Conservation (phyloP, 495 filamentous ascomycete species). For the Penicillium fimorum region DNA sequence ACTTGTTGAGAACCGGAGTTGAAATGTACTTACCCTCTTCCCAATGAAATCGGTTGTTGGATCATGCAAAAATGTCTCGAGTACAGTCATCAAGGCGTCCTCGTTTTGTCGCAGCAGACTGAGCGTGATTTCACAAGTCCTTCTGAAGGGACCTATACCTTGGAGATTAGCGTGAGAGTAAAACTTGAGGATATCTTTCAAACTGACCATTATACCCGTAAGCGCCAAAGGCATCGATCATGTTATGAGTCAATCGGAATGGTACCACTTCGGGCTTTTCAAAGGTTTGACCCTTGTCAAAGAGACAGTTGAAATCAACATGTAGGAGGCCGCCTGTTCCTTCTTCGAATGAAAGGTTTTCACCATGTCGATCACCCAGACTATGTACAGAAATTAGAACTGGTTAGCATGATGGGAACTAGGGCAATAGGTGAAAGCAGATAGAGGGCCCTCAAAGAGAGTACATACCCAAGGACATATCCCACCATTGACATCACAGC, state of each 20-base stretch:
- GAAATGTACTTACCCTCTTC: constrained; percentile 53
- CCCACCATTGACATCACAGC: constrained; percentile 99
- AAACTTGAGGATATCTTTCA: not conserved
- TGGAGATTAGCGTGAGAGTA: constrained; percentile 11
- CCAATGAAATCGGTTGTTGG: constrained; percentile 91
- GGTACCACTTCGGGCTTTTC: constrained; percentile 92
- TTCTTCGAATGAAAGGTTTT: constrained; percentile 96
- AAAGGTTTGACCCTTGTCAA: constrained; percentile 97
- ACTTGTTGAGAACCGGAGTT: not conserved
- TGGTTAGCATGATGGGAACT: constrained; percentile 8
- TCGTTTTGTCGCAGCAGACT: constrained; percentile 83
- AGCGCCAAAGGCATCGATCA: constrained; percentile 93
- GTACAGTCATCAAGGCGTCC: constrained; percentile 92
- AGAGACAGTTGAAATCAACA: constrained; percentile 99
- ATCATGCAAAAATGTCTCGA: constrained; percentile 96
- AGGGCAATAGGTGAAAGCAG: not conserved
- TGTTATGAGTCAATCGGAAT: constrained; percentile 98
- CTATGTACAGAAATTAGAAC: constrained; percentile 27
- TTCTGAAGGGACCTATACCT: constrained; percentile 74
- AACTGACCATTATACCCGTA: constrained; percentile 72
- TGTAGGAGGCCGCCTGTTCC: constrained; percentile 91
- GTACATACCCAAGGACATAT: constrained; percentile 74
- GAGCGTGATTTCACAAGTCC: constrained; percentile 84
- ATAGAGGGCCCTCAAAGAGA: not conserved
- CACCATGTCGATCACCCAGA: constrained; percentile 94